phyloP scores from a whole-genome alignment of 257 asterid species.

The Petrea volubilis region DNA sequence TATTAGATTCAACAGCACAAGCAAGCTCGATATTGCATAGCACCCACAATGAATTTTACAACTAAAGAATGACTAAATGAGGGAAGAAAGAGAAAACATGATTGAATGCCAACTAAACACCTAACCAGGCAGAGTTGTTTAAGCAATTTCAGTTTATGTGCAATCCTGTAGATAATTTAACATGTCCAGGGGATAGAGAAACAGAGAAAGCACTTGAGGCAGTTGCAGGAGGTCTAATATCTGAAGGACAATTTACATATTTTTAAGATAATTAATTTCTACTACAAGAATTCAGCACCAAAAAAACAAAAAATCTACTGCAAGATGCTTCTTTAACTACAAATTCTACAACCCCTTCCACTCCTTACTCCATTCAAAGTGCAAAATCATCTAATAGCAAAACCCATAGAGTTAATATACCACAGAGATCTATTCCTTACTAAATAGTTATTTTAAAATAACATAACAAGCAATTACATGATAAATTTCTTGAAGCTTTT shows the following conservation, averaged over 20 bases:
- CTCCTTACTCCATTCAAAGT: background rate
- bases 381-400: conserved; percentile 16
- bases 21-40: background rate
- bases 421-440: conserved; percentile 4
- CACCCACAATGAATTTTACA: background rate
- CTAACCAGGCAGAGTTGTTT: background rate
- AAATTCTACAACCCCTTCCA: background rate
- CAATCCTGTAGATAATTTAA: background rate
- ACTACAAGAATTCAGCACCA: no score
- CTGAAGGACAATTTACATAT: background rate
- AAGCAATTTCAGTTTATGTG: background rate
- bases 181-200: background rate
- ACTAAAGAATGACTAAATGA: background rate
- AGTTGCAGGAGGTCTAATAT: background rate
- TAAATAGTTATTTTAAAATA: background rate
- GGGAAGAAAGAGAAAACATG: background rate
- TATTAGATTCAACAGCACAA: conserved; percentile 3
- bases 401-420: background rate
- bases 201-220: background rate
- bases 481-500: background rate
- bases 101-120: background rate
- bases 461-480: background rate
- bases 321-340: background rate
- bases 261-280: background rate
- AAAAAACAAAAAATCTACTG: no score